These are phyloP conservation scores for Paramecium pentaurelia DNA, from an alignment of 73 alveolate species.

Conservation along the genomic window DNA sequence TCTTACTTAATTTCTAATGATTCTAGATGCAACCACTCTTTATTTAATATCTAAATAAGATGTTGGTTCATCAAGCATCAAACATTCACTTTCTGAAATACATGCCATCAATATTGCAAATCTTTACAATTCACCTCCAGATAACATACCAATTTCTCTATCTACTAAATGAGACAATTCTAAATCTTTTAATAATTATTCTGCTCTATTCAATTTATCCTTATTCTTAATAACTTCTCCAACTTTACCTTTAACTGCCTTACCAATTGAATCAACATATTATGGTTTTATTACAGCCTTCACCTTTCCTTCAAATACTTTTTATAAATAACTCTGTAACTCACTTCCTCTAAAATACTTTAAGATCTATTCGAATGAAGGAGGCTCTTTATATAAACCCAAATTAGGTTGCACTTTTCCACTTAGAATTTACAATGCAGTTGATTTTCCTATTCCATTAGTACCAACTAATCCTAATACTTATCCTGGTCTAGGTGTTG, in stretches of 20 bases:
- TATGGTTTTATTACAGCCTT: constrained; percentile 96
- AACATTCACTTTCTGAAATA: constrained; percentile 92
- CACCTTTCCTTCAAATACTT: constrained; percentile 92
- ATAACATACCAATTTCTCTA: constrained; percentile 87
- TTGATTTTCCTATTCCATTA: constrained; percentile 98
- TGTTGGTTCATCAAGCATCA: constrained; percentile 99
- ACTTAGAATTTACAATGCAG: constrained; percentile 92
- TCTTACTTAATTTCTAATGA: constrained; percentile 81
- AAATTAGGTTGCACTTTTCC: constrained; percentile 97
- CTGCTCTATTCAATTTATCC: constrained; percentile 80
- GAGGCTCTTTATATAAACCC: constrained; percentile 95
- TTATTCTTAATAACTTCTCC: constrained; percentile 81
- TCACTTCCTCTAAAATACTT: constrained; percentile 97
- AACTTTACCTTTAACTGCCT: constrained; percentile 90
- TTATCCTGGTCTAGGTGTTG: constrained; percentile 97
- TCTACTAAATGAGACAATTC: constrained; percentile 88
- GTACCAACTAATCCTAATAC: constrained; percentile 98
- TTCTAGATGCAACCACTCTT: constrained; percentile 93
- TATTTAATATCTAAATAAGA: constrained; percentile 97
- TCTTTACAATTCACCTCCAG: constrained; percentile 99
- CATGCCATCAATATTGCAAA: constrained; percentile 97
- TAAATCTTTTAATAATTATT: constrained; percentile 59
- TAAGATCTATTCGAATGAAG: constrained; percentile 94
- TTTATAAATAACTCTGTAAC: constrained; percentile 90
- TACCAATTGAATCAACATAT: constrained; percentile 97